Base-by-base conservation (phyloP, 495 filamentous ascomycete genomes). In the Neurospora intermedia region DNA sequence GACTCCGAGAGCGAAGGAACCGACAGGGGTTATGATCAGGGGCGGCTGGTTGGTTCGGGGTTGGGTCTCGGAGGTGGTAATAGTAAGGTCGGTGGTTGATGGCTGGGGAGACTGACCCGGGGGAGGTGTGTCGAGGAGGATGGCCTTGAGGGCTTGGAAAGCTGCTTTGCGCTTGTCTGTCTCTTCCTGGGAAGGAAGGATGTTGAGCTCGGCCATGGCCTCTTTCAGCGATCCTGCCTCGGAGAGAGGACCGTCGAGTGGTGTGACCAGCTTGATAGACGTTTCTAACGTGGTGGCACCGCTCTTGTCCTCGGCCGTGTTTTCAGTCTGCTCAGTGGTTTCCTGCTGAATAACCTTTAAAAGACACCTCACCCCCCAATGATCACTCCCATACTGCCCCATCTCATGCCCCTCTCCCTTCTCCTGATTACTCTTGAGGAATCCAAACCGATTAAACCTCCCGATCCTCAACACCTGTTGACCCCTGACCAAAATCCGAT, bases 1-100 rank as follows among this genome's bases (percentile, higher is more conserved):
- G 38, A 89, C 84, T 6, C 83, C 86, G 38, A 90, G 81, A n/a
- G 82, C 83, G 74, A 89, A 89, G 35, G 88, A 89, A 0, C 89
- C 89, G n/a, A 89, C 86, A 4, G 88, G 86, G 15, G 83, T 80
- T 10, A 90, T 69, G 16, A 88, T 77, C 38, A 88, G 80, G 4
- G 81, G 72, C 27, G 84, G 75, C 3, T 80, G 77, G 16, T 73
- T 73, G 0, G 43, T 20, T 38, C 69, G 27, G 6, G 4, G 11
- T 27, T 27, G 23, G n/a, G 45, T 23, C 27, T 54, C 48, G 11
- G 48, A 59, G 20, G 39, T 72, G 62, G 69, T 73, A 75, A 77
- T 10, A 75, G 77, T 10, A 69, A 79, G 27, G 54, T 72, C 35
- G 69, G 69, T 18, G 3, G 41, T 72, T 59, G 35, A 77, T 71